phyloP scores from a whole-genome alignment of 2,329 filamentous ascomycete genomes.

The Neonectria ditissima region DNA sequence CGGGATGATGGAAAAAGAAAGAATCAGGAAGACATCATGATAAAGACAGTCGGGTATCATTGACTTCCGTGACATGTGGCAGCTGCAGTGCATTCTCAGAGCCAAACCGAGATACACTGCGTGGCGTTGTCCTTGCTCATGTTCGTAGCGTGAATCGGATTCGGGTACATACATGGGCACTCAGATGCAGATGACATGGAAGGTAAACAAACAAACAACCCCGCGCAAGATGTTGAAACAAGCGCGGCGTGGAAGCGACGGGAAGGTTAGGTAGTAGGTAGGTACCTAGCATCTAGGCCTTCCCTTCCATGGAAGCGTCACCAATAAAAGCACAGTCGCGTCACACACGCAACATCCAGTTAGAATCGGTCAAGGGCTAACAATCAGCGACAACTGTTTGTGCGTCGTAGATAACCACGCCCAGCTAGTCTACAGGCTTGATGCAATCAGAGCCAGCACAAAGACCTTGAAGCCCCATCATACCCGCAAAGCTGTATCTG shows the following conservation, averaged over 20 bases:
- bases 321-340: neutral
- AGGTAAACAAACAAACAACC: slow-evolving; percentile 32
- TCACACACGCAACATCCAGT: neutral
- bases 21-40: neutral
- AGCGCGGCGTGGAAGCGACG: neutral
- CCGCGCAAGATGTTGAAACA: slow-evolving; percentile 7
- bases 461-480: neutral
- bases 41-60: neutral
- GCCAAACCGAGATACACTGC: slow-evolving; percentile 18
- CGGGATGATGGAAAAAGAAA: neutral
- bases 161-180: too few species aligned
- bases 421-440: neutral
- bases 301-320: too few species aligned
- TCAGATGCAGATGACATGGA: too few species aligned
- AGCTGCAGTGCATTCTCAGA: neutral
- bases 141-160: neutral
- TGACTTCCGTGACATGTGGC: neutral
- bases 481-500: slow-evolving; percentile 5
- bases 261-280: neutral
- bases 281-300: neutral
- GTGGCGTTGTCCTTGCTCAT: slow-evolving; percentile 9
- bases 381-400: neutral
- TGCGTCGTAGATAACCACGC: neutral
- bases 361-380: neutral
- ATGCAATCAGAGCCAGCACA: neutral